Percentiles rank a stretch among this genome's conserved stretches.
These are phyloP conservation scores for Ogataea glucozyma DNA, from an alignment of 805 yeast species.

Conservation along the genomic window DNA sequence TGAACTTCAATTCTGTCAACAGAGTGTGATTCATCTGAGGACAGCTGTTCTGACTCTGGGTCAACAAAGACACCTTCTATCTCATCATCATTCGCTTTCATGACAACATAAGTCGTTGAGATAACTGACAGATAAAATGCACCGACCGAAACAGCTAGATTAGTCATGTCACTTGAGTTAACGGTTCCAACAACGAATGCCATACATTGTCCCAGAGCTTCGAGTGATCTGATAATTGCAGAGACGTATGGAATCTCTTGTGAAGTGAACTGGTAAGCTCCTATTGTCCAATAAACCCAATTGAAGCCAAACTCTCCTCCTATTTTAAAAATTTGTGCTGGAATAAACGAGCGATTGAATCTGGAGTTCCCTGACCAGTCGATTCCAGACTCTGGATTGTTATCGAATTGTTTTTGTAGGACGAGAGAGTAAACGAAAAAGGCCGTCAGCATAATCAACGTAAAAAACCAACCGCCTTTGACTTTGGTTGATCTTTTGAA, in stretches of 20 bases:
- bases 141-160: conserved; percentile 30
- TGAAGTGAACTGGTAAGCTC: conserved; percentile 22
- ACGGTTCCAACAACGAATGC: conserved; percentile 27
- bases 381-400: conserved; percentile 12
- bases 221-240: conserved; percentile 29
- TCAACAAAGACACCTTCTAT: not conserved
- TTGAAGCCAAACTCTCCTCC: conserved; percentile 26
- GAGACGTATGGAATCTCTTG: conserved; percentile 25
- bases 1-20: no score
- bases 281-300: conserved; percentile 31
- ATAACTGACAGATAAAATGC: conserved; percentile 20
- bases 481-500: conserved; percentile 17
- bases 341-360: conserved; percentile 23
- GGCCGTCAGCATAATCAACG: conserved; percentile 11
- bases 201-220: conserved; percentile 26
- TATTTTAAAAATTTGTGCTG: conserved; percentile 27
- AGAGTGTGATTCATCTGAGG: no score
- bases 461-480: conserved; percentile 22
- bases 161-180: conserved; percentile 26
- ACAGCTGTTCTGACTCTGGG: no score
- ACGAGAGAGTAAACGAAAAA: conserved; percentile 27
- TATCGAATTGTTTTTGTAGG: conserved; percentile 10
- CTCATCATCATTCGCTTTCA: conserved; percentile 1
- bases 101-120: not conserved
- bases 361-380: conserved; percentile 26